These are phyloP conservation scores for Anthracocystis setariae DNA, from an alignment of 1,284 basidiomycete genomes.

Conservation along the genomic window DNA sequence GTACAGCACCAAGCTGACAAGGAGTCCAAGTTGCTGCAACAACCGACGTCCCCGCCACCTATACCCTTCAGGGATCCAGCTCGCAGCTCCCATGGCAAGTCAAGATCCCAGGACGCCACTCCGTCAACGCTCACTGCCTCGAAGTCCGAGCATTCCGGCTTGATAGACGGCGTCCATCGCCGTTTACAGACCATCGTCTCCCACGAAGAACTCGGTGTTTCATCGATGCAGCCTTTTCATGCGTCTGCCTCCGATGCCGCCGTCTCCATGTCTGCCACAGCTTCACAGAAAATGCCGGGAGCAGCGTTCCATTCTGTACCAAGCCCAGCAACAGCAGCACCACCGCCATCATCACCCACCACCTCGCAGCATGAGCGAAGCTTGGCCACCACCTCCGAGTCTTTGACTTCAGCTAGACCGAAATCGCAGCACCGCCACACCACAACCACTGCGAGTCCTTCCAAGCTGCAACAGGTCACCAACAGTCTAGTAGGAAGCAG, in stretches of 20 bases:
- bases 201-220: conserved; percentile 37
- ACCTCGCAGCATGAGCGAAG: conserved; percentile 16
- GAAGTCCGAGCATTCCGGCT: conserved; percentile 21
- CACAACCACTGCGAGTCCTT: conserved; percentile 32
- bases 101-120: conserved; percentile 8
- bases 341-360: conserved; percentile 6
- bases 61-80: conserved; percentile 40
- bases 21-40: background rate
- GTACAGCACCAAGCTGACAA: background rate
- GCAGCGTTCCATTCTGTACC: conserved; percentile 8
- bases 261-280: background rate
- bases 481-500: conserved; percentile 14
- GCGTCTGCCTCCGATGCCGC: conserved; percentile 18
- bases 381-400: conserved; percentile 26
- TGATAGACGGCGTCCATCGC: conserved; percentile 19
- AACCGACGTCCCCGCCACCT: conserved; percentile 16
- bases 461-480: conserved; percentile 34
- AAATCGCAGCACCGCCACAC: conserved; percentile 44
- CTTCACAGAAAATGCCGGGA: background rate
- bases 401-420: conserved; percentile 12
- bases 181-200: conserved; percentile 45
- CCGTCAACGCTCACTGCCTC: conserved; percentile 13
- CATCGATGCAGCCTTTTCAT: conserved; percentile 3
- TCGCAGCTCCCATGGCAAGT: conserved; percentile 23
- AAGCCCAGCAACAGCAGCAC: background rate